A percentile compares a stretch with the other conserved stretches of the same genome.
Conservation (phyloP, 371 early-diverging fungal genomes). For the Massospora cicadina region DNA sequence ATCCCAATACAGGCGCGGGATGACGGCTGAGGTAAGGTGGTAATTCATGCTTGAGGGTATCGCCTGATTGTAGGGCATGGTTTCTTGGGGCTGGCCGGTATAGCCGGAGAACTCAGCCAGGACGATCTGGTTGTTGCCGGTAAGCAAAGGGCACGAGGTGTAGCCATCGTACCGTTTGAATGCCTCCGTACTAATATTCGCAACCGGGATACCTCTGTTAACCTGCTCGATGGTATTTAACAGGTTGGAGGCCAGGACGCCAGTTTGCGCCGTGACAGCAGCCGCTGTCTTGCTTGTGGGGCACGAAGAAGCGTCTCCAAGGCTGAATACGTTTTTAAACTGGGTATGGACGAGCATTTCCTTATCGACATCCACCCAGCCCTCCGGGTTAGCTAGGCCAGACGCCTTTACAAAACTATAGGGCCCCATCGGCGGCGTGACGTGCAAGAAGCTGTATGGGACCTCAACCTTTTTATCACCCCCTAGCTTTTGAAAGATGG, state of each 20-base stretch:
- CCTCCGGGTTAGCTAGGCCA: conserved; percentile 50
- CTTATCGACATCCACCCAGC: conserved; percentile 70
- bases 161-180: conserved; percentile 53
- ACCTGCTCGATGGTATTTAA: conserved; percentile 37
- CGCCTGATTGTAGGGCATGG: conserved; percentile 70
- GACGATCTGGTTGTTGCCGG: conserved; percentile 58
- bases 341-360: conserved; percentile 58
- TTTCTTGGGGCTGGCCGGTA: conserved; percentile 56
- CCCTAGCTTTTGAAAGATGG: conserved; percentile 41
- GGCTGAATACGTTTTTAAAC: conserved; percentile 56
- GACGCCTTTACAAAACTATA: conserved; percentile 57
- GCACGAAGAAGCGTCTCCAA: conserved; percentile 65
- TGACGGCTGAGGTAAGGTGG: conserved; percentile 50
- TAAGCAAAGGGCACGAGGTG: conserved; percentile 64
- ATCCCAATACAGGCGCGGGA: conserved; percentile 66
- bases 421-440: conserved; percentile 71
- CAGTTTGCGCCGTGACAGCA: conserved; percentile 65
- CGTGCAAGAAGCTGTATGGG: conserved; percentile 69
- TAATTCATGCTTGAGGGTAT: conserved; percentile 40
- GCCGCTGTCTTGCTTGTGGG: conserved; percentile 89
- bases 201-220: conserved; percentile 12
- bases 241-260: conserved; percentile 55
- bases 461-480: conserved; percentile 23
- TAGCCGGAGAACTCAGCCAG: conserved; percentile 81
- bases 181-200: conserved; percentile 13